phyloP scores from a whole-genome alignment of 148 eudicot genomes.

The Hydrangea macrophylla region DNA sequence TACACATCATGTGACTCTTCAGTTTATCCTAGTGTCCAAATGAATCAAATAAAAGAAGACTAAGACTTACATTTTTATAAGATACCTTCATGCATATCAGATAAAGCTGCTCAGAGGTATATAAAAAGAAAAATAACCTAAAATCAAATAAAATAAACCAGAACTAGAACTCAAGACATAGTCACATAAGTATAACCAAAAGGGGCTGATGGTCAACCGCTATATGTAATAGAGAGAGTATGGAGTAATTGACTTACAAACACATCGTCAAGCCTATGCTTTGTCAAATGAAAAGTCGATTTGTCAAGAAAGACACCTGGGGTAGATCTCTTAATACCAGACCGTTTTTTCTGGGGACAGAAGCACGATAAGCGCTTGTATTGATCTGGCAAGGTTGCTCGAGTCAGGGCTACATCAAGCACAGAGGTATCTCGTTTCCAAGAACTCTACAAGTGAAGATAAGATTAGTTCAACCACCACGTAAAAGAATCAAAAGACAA shows the following conservation, averaged over 20 bases:
- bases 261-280: conserved; percentile 28
- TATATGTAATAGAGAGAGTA: conserved; percentile 5
- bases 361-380: conserved; percentile 26
- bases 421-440: conserved; percentile 18
- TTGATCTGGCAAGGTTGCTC: conserved; percentile 12
- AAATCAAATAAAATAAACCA: background rate
- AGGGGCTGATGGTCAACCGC: background rate
- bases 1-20: background rate
- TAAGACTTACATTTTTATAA: no score
- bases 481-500: background rate
- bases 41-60: no score
- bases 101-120: no score
- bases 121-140: no score
- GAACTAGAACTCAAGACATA: background rate
- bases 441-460: conserved; percentile 15
- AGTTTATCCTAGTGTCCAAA: no score
- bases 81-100: no score
- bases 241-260: conserved; percentile 51
- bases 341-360: conserved; percentile 36
- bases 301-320: conserved; percentile 52
- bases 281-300: conserved; percentile 46
- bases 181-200: no score
- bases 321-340: conserved; percentile 31
- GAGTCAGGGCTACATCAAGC: conserved; percentile 16
- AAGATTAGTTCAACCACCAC: background rate